Percentiles rank a stretch among this genome's conserved stretches.
Conservation (phyloP, 495 filamentous ascomycete species). For the Daldinia vernicosa region DNA sequence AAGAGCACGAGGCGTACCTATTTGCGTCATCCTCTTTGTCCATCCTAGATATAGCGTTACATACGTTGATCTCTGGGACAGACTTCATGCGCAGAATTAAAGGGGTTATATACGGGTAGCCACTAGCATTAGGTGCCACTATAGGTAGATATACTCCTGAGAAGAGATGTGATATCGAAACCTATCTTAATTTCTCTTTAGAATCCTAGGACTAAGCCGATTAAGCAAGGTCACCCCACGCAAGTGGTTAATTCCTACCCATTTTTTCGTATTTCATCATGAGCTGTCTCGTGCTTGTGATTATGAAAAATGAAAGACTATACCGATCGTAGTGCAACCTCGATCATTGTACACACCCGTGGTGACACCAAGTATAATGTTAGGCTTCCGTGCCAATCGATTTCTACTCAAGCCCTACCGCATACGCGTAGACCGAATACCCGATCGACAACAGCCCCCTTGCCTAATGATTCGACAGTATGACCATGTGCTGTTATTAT, state of each 20-base stretch:
- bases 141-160: conserved; percentile 3
- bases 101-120: conserved; percentile 3
- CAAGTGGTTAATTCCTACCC: background rate
- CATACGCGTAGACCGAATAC: background rate
- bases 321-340: conserved; percentile 9
- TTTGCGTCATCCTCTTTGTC: background rate
- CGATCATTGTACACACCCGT: conserved; percentile 1
- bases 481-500: background rate
- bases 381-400: background rate
- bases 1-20: background rate
- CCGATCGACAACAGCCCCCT: background rate
- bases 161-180: conserved; percentile 11
- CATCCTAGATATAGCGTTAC: background rate
- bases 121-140: conserved; percentile 7
- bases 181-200: background rate
- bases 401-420: conserved; percentile 4
- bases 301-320: background rate
- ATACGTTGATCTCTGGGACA: conserved; percentile 5
- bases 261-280: background rate
- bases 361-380: conserved; percentile 1
- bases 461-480: background rate
- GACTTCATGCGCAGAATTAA: background rate
- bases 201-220: background rate
- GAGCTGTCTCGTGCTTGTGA: background rate
- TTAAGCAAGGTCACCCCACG: background rate